Conservation (phyloP, 2,329 filamentous ascomycete species). For the Microascus cirrosus region DNA sequence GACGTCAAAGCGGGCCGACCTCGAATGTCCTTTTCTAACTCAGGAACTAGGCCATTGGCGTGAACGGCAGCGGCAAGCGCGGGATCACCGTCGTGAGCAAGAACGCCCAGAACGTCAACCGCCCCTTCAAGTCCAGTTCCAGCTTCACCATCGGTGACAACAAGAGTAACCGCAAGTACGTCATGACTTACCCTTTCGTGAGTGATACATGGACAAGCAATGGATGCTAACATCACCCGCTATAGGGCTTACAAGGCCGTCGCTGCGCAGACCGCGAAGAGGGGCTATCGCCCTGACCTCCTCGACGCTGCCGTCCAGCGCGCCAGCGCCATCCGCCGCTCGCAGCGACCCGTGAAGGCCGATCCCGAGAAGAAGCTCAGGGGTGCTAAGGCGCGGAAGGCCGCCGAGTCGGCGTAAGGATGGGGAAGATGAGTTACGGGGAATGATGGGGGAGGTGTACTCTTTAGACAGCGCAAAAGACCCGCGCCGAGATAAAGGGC, state of each 20-base stretch:
- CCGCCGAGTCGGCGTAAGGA: slow-evolving; percentile 26
- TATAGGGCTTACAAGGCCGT: slow-evolving; percentile 78
- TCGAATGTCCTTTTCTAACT: slow-evolving; percentile 3
- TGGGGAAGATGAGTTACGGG: neutral
- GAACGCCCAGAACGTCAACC: slow-evolving; percentile 61
- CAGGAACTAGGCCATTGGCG: slow-evolving; percentile 60
- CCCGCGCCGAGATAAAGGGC: neutral
- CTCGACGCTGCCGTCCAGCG: slow-evolving; percentile 71
- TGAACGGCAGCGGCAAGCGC: slow-evolving; percentile 65
- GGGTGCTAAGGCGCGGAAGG: slow-evolving; percentile 70
- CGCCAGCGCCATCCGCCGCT: slow-evolving; percentile 71
- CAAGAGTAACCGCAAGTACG: slow-evolving; percentile 62
- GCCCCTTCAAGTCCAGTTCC: slow-evolving; percentile 58
- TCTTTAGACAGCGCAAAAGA: neutral
- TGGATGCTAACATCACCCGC: slow-evolving; percentile 1
- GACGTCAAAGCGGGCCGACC: neutral
- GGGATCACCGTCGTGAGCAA: slow-evolving; percentile 76
- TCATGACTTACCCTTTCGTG: neutral
- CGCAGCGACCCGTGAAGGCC: slow-evolving; percentile 71
- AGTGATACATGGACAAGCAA: neutral
- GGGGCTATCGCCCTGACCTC: slow-evolving; percentile 74
- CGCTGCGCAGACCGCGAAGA: slow-evolving; percentile 72
- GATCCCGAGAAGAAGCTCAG: slow-evolving; percentile 62
- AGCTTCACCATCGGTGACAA: slow-evolving; percentile 59
- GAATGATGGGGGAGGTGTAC: neutral